Evolutionary conservation across 768 basidiomycete genomes (phyloP).

Genomic region (Suillus clintonianus): DNA sequence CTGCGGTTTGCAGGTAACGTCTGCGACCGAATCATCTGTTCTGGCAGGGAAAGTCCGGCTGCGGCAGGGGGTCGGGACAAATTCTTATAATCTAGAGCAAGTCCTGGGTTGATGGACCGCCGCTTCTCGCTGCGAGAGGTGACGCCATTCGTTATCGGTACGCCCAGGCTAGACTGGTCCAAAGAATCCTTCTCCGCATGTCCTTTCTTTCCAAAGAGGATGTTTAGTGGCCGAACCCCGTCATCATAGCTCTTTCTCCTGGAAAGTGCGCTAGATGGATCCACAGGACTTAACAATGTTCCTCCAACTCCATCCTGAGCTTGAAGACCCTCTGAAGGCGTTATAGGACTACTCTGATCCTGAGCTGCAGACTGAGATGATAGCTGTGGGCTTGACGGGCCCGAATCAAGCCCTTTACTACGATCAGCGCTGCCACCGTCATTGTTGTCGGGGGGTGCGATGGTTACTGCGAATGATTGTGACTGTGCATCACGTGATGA

Average conservation of each 20-base stretch:
- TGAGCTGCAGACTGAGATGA: neutral
- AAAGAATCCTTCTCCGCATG: constrained; percentile 12
- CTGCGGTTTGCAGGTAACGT: constrained; percentile 23
- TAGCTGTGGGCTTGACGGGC: neutral
- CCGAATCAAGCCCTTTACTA: constrained; percentile 1
- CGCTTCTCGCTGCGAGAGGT: constrained; percentile 46
- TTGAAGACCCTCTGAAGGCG: constrained; percentile 12
- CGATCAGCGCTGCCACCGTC: constrained; percentile 5
- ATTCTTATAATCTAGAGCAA: constrained; percentile 35
- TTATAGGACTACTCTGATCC: neutral
- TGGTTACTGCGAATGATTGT: constrained; percentile 43
- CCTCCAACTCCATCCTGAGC: neutral
- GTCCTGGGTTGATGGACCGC: constrained; percentile 56
- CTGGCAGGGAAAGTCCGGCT: constrained; percentile 19
- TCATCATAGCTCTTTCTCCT: constrained; percentile 49
- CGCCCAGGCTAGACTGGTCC: constrained; percentile 21
- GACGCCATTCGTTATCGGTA: constrained; percentile 30
- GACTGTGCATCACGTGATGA: constrained; percentile 28
- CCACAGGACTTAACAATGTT: constrained; percentile 25
- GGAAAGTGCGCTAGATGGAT: constrained; percentile 8
- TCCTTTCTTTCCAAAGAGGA: constrained; percentile 28
- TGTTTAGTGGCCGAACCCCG: constrained; percentile 41
- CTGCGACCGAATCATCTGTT: constrained; percentile 31
- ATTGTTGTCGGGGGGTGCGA: constrained; percentile 39
- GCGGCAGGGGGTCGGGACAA: constrained; percentile 5